Percentiles rank a stretch among this genome's conserved stretches.
Conservation (phyloP, 2,329 filamentous ascomycete genomes). For the Fusarium oxysporum region DNA sequence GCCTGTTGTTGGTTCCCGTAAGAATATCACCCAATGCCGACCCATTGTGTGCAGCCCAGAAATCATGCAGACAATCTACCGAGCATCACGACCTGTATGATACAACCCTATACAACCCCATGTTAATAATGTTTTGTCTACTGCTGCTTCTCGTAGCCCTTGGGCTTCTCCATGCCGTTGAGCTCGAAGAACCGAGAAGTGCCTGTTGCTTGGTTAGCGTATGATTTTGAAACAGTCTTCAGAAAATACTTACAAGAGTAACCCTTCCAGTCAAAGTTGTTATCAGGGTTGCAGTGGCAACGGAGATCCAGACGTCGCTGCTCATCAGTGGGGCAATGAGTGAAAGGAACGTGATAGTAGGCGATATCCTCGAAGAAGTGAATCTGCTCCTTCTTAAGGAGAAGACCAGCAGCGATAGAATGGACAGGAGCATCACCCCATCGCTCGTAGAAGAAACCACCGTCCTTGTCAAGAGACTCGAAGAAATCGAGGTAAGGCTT, state of each 20-base stretch:
- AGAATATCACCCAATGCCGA: conserved; percentile 38
- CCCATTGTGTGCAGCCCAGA: conserved; percentile 36
- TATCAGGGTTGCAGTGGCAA: conserved; percentile 93
- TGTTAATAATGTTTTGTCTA: conserved; percentile 46
- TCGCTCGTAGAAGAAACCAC: conserved; percentile 98
- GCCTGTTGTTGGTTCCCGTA: conserved; percentile 41
- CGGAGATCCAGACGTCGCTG: conserved; percentile 84
- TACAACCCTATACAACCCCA: conserved; percentile 21
- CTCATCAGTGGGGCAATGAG: conserved; percentile 94
- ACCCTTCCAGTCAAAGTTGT: conserved; percentile 99
- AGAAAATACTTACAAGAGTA: conserved; percentile 82
- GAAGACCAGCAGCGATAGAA: conserved; percentile 90
- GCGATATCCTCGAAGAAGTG: conserved; percentile 99
- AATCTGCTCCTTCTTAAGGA: conserved; percentile 92
- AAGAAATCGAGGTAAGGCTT: conserved; percentile 93
- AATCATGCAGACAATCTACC: conserved; percentile 34
- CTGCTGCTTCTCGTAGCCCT: conserved; percentile 82
- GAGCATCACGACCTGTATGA: conserved; percentile 42
- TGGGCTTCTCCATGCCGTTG: conserved; percentile 83
- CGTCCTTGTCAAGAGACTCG: conserved; percentile 85
- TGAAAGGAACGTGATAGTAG: conserved; percentile 98
- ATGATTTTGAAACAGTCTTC: neutral
- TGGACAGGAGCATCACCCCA: conserved; percentile 99
- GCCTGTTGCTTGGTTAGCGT: conserved; percentile 44
- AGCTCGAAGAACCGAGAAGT: conserved; percentile 88